phyloP scores from a whole-genome alignment of 768 basidiomycete genomes.

The Sporobolomyces roseus region DNA sequence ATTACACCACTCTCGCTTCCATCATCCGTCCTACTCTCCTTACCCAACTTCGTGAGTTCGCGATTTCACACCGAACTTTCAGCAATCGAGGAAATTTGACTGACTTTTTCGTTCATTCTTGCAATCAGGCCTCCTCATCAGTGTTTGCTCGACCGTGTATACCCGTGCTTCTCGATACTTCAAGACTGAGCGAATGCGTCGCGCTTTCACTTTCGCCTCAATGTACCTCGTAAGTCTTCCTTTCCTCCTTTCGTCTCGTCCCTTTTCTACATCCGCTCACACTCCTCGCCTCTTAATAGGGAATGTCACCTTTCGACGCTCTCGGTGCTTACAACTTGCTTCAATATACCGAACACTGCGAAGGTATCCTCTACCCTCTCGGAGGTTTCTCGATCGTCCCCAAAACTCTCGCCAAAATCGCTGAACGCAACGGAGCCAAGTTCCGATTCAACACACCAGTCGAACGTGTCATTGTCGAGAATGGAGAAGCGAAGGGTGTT shows the following conservation, averaged over 20 bases:
- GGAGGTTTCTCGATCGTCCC: conserved; percentile 47
- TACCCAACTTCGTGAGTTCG: conserved; percentile 44
- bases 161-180: conserved; percentile 44
- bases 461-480: conserved; percentile 45
- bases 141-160: conserved; percentile 37
- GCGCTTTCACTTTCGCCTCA: conserved; percentile 51
- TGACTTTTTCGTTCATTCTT: not conserved
- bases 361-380: conserved; percentile 49
- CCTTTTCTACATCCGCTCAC: too few species aligned
- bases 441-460: conserved; percentile 50
- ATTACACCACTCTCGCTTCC: conserved; percentile 49
- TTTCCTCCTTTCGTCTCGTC: too few species aligned
- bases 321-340: conserved; percentile 53
- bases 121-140: conserved; percentile 30
- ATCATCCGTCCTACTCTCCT: conserved; percentile 49
- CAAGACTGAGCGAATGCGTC: conserved; percentile 48
- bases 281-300: conserved; percentile 6
- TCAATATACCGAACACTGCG: conserved; percentile 51
- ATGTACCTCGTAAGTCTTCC: conserved; percentile 47
- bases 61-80: not conserved
- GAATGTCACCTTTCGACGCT: conserved; percentile 52
- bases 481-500: conserved; percentile 48
- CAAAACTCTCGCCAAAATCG: conserved; percentile 48
- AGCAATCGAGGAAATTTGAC: too few species aligned
- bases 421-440: conserved; percentile 48